A percentile compares a stretch with the other conserved stretches of the same genome.
These are phyloP conservation scores for Leersia perrieri DNA, from an alignment of 176 grass and related monocot genomes.

Conservation along the genomic window DNA sequence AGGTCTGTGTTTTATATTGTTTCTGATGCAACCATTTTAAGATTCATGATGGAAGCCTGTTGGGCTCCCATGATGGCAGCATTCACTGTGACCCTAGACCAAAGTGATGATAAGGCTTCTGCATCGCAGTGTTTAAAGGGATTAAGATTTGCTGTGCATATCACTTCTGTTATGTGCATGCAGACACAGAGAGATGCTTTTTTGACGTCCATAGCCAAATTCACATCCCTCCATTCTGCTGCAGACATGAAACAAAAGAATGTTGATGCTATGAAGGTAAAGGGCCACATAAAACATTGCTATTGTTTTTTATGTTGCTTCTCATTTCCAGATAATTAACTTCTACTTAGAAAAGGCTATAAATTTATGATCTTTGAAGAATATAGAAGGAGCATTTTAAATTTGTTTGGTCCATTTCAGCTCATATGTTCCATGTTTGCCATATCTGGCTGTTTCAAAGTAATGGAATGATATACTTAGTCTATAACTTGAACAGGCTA, in stretches of 20 bases:
- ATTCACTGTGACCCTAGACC: conserved; percentile 87
- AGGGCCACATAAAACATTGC: conserved; percentile 1
- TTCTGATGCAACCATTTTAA: conserved; percentile 80
- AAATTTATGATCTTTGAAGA: background rate
- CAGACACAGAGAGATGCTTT: conserved; percentile 98
- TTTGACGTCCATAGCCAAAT: conserved; percentile 95
- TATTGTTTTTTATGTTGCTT: conserved; percentile 9
- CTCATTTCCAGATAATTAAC: background rate
- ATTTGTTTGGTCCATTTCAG: background rate
- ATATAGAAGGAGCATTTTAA: background rate
- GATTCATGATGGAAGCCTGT: conserved; percentile 97
- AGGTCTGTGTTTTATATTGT: conserved; percentile 91
- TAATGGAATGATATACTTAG: conserved; percentile 28
- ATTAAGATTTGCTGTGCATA: conserved; percentile 77
- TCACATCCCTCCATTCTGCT: conserved; percentile 92
- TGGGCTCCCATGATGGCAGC: conserved; percentile 99
- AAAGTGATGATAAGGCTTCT: conserved; percentile 83
- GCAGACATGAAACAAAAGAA: conserved; percentile 98
- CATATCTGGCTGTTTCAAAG: conserved; percentile 19
- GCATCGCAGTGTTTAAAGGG: conserved; percentile 89
- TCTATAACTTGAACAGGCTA: conserved; percentile 66
- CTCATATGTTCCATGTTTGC: background rate
- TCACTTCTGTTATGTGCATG: conserved; percentile 91
- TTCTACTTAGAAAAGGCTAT: background rate
- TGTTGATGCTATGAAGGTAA: conserved; percentile 91